Base-by-base conservation (phyloP, 371 early-diverging fungal genomes). In the Zopfochytrium polystomum region DNA sequence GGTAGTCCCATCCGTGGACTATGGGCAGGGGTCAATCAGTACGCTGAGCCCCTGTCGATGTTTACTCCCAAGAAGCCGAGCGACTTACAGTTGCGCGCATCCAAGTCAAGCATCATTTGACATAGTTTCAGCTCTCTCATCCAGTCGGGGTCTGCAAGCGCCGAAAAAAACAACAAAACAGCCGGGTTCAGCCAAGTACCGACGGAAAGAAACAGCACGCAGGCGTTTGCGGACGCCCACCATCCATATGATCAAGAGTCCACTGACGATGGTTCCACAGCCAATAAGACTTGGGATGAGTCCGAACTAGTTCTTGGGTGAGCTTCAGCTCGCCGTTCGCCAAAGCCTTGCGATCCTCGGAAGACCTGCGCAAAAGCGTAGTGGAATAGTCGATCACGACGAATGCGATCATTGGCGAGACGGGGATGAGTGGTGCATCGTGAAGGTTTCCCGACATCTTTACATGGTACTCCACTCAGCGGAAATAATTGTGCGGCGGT, bases 1-100 rank as follows among this genome's bases (percentile, higher is more conserved):
- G 83, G 72, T 96, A 95, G 70, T 87, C 82, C 98, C 98, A 97
- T 11, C 93, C 95, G 69, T 97, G 98, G 67, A 93, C 92, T 91
- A 42, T 11, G 9, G 6, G 34, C 67, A 64, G 30, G 34, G 15
- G 56, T 11, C n/a, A 30, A 29, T 62, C 33, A 51, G 35, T 29
- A 52, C 13, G 9, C 3, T 35, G 18, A n/a, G n/a, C n/a, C n/a
- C n/a, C 9, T 48, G 20, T 11, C 44, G 15, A 55, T n/a, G 2
- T 50, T n/a, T n/a, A n/a, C n/a, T n/a, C n/a, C 51, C n/a, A 38
- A 34, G 29, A 15, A 38, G 18, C 45, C 56, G 56, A 22, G 4
- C 6, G 26, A 74, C 87, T 74, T 84, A 89, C 92, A 97, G 78
- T 97, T 97, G 47, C 96, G 80, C 5, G 92, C 81, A 76, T 97